Conservation (phyloP, 2,329 filamentous ascomycete species). For the Colletotrichum zoysiae region DNA sequence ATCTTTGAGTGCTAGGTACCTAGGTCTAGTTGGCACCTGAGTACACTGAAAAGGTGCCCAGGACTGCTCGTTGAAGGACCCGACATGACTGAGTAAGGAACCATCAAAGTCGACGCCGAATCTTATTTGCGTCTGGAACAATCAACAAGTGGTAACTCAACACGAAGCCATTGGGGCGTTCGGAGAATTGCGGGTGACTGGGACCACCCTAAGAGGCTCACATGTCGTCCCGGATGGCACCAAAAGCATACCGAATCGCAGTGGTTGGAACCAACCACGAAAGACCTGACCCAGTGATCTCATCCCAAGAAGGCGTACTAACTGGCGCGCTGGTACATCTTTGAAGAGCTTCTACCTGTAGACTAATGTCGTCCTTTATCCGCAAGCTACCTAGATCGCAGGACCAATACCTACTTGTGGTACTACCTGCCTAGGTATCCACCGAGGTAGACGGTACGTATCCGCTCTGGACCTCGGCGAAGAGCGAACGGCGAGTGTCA, state of each 20-base stretch:
- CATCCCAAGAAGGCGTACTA: constrained; percentile 31
- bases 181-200: constrained; percentile 37
- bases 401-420: constrained; percentile 2
- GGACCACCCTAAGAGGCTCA: constrained; percentile 31
- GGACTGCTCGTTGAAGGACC: constrained; percentile 3
- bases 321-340: constrained; percentile 31
- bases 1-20: not conserved
- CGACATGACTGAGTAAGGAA: constrained; percentile 13
- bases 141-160: constrained; percentile 25
- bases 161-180: constrained; percentile 24
- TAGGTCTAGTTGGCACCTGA: not conserved
- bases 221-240: constrained; percentile 27
- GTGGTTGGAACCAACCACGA: not conserved
- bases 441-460: constrained; percentile 24
- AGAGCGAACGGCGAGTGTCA: constrained; percentile 27
- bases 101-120: constrained; percentile 5
- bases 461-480: constrained; percentile 39
- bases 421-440: not conserved
- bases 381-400: constrained; percentile 30
- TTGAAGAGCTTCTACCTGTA: constrained; percentile 16
- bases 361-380: constrained; percentile 19
- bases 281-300: constrained; percentile 34
- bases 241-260: constrained; percentile 19
- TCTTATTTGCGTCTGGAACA: constrained; percentile 22
- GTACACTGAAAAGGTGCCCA: not conserved